Base-by-base conservation (phyloP, 2,329 filamentous ascomycete genomes). In the Colletotrichum aenigma region DNA sequence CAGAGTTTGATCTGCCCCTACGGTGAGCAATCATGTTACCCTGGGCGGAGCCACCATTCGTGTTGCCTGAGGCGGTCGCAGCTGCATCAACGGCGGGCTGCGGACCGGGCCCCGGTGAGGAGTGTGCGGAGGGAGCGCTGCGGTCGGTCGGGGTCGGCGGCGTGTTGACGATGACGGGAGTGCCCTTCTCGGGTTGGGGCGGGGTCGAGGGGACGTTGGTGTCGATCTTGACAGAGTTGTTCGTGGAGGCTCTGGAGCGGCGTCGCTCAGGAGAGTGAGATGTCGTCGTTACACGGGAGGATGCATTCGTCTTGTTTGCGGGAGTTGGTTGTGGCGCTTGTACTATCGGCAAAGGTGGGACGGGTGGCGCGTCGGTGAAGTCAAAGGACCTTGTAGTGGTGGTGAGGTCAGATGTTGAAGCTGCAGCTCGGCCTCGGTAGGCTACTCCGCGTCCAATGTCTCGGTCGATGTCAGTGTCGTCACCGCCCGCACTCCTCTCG, bases 1-100 rank as follows among this genome's bases (percentile, higher is more conserved):
- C 85, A 77, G 89, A 91, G 81, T 86, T 86, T 88, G 92, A 89
- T 81, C 88, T 87, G 76, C 82, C 83, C 78, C 89, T 87, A 80
- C 88, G 85, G 76, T 96, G 94, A 74, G 93, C 91, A 85, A 93
- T 95, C 91, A 95, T 94, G 81, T 91, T 93, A 80, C 91, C 92
- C 78, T 92, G 90, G 48, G 91, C 87, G 78, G 93, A 92, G 61
- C 91, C 89, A 77, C 93, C 90, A 88, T 90, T 87, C 78, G 88
- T 67, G 74, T 82, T 82, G 64, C 30, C 70, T 18, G 79, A 71
- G 76, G 78, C 79, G 36, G 71, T 78, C 48, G 80, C 64, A 48
- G 64, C 77, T 62, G 83, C 81, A 43, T 82, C 78, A 43, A 77
- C 64, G 13, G 74, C 76, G 65, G 74, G 72, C 74, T 79, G 70